These are phyloP conservation scores for Torulaspora gathmanii DNA, from an alignment of 805 yeast species.

Conservation along the genomic window DNA sequence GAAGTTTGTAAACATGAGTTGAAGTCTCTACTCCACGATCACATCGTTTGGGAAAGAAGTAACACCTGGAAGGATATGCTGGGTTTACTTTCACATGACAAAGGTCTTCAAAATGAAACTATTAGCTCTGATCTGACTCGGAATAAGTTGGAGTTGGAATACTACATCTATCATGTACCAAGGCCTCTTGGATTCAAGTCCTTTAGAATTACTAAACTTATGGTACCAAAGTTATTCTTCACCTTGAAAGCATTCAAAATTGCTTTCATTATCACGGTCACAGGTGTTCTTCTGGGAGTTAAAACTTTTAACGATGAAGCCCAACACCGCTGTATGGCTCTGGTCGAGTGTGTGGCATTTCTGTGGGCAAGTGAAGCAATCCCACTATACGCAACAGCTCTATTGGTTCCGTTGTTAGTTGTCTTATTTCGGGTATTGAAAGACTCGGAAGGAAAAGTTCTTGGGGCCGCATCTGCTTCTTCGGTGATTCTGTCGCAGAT, in stretches of 20 bases:
- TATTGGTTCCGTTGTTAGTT: slow-evolving; percentile 73
- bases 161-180: slow-evolving; percentile 34
- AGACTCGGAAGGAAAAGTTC: slow-evolving; percentile 45
- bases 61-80: slow-evolving; percentile 96
- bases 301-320: slow-evolving; percentile 58
- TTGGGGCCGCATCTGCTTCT: slow-evolving; percentile 63
- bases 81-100: slow-evolving; percentile 61
- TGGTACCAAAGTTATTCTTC: slow-evolving; percentile 46
- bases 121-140: slow-evolving; percentile 1
- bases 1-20: slow-evolving; percentile 50
- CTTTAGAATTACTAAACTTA: slow-evolving; percentile 31
- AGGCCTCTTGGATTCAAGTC: slow-evolving; percentile 25
- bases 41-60: slow-evolving; percentile 93
- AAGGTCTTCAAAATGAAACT: slow-evolving; percentile 28
- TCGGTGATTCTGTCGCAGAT: slow-evolving; percentile 67
- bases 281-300: slow-evolving; percentile 51
- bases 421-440: slow-evolving; percentile 66
- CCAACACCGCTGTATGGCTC: slow-evolving; percentile 61
- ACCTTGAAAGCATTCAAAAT: slow-evolving; percentile 48
- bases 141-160: slow-evolving; percentile 34
- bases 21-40: slow-evolving; percentile 69
- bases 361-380: slow-evolving; percentile 95
- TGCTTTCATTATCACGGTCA: slow-evolving; percentile 45
- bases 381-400: slow-evolving; percentile 87
- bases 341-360: slow-evolving; percentile 58